Evolutionary conservation across 2,329 filamentous ascomycete genomes (phyloP), one percentile per base, ranked within the genome.

Genomic region (Fusarium humuli): DNA sequence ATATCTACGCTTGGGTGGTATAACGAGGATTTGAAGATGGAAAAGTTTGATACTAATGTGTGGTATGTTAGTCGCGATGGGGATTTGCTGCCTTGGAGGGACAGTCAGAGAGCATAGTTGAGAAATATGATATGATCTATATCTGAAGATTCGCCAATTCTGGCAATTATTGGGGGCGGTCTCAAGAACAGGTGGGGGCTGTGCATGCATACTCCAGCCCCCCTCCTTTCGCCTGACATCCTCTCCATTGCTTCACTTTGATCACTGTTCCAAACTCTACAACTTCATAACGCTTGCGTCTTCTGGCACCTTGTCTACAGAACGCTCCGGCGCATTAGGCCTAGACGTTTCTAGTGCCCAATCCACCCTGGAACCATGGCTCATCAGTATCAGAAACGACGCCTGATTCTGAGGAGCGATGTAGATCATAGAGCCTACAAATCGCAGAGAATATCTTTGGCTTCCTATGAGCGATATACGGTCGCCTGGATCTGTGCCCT

Each of bases 401-500:
- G 34, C 18, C 0, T n/a, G 34, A 34, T 16, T 2, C 32, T 34
- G 16, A 11, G 9, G 9, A 3, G 2, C 0, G 34, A 37, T 37
- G 0, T n/a, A n/a, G 10, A 7, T 0, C 34, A 29, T 18, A 27
- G n/a, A 5, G 22, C 20, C 14, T 2, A 3, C 4, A 23, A 13
- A 5, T 9, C 20, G 5, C 47, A 20, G 20, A 49, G 1, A 9
- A 6, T 6, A 14, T 48, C 11, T 0, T 2, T 11, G 0, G 20
- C 46, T 14, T 48, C 25, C 3, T 47, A 56, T n/a, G 23, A 42
- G 6, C 27, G 58, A 18, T 79, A 77, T 29, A 78, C 75, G 3
- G 58, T 80, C 23, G 78, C 76, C 2, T 80, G 77, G 77, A 73
- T 80, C 7, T 78, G 73, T 41, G 75, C 77, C 1, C 60, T 79